Percentiles rank a stretch among this genome's conserved stretches.
phyloP scores from a whole-genome alignment of 2,329 filamentous ascomycete species.

The Botrytis deweyae region DNA sequence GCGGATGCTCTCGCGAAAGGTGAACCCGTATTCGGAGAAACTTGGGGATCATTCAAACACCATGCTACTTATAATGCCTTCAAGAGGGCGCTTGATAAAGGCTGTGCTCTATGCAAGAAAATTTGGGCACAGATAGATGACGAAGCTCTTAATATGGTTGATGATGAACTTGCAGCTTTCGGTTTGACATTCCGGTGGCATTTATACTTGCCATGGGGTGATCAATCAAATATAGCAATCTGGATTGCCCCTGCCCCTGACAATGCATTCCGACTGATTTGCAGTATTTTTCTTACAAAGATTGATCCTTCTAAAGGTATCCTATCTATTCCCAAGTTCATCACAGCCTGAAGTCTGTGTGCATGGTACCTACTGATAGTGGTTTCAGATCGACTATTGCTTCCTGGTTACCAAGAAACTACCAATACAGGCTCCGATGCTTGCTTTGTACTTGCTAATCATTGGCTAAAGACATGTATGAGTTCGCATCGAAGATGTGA shows the following conservation, averaged over 20 bases:
- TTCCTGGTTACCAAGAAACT: neutral
- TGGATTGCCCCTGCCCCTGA: no score
- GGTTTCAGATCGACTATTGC: neutral
- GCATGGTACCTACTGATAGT: neutral
- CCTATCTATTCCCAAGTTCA: neutral
- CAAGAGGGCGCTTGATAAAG: neutral
- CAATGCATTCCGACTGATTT: fast-evolving
- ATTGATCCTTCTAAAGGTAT: neutral
- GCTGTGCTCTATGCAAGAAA: neutral
- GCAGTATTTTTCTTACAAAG: no score
- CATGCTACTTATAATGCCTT: neutral
- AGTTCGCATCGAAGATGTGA: neutral
- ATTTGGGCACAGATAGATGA: fast-evolving
- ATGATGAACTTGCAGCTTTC: neutral
- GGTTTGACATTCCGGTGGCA: fast-evolving
- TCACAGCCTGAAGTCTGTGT: neutral
- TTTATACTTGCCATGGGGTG: no score
- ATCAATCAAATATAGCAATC: no score
- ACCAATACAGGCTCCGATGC: neutral
- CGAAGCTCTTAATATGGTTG: neutral
- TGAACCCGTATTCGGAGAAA: fast-evolving
- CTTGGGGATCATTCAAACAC: neutral
- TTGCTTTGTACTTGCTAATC: neutral
- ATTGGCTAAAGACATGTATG: neutral
- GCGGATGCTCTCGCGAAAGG: fast-evolving